phyloP scores from a whole-genome alignment of 768 basidiomycete genomes.

The Gyrodon lividus region DNA sequence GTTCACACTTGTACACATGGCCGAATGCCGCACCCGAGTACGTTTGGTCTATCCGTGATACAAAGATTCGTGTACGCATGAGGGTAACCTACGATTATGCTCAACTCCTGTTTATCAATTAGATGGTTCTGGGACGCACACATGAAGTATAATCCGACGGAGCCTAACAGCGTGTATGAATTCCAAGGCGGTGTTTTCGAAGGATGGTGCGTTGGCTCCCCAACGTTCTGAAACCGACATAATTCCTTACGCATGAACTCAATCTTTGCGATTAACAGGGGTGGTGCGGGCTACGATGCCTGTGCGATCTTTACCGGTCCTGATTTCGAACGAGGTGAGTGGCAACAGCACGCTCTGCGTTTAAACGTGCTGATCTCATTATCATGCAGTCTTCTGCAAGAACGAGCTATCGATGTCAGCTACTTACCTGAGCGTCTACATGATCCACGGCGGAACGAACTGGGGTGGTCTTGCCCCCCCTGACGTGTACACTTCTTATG shows the following conservation, averaged over 20 bases:
- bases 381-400: conserved; percentile 18
- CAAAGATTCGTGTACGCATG: not conserved
- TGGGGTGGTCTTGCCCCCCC: conserved; percentile 58
- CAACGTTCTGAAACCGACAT: conserved; percentile 11
- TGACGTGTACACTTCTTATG: conserved; percentile 60
- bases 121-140: conserved; percentile 43
- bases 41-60: not conserved
- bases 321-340: conserved; percentile 23
- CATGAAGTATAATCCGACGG: conserved; percentile 17
- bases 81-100: too few relatives aligned
- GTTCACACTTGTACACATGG: conserved; percentile 48
- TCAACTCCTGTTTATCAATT: not conserved
- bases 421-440: conserved; percentile 43
- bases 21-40: conserved; percentile 42
- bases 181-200: conserved; percentile 51
- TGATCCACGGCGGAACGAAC: conserved; percentile 65
- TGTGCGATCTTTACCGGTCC: conserved; percentile 26
- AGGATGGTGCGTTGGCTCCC: conserved; percentile 44
- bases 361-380: conserved; percentile 4
- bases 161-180: conserved; percentile 24
- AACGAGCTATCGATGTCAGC: conserved; percentile 19
- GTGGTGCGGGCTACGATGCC: conserved; percentile 21
- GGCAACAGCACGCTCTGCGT: not conserved
- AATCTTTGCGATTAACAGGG: conserved; percentile 15
- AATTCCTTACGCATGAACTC: not conserved